Evolutionary conservation across 2,329 filamentous ascomycete genomes (phyloP), one percentile per base, ranked within the genome.

Genomic region (Arthrinium phaeospermum): DNA sequence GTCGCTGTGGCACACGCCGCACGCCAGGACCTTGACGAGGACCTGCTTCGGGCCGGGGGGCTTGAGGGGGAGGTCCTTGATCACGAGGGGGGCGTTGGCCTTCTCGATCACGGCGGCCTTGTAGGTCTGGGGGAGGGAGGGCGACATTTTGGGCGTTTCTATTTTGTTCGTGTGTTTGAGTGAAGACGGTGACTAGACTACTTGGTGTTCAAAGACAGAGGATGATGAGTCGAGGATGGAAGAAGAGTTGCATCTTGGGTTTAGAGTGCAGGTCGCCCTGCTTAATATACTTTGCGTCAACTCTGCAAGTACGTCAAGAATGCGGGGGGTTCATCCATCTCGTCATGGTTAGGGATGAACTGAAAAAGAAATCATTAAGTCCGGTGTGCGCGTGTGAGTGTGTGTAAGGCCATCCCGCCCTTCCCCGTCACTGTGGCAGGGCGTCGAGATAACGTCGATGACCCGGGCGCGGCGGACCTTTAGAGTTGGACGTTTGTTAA

Each of bases 1-100:
- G 76, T 94, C 93, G 0, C 87, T 88, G 79, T 91, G 91, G 81
- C 93, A 95, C 68, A 95, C 88, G 61, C 93, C 93, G 76, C 91
- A 93, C 7, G 92, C 92, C 12, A 91, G 83, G 3, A 94, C 88
- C 80, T 94, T 94, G 80, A 94, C 86, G 37, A 95, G 87, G 3
- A 95, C 83, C 77, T 94, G 85, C 24, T 88, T 86, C 0, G 84
- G 79, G 8, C 85, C 82, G 1, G 92, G 91, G 46, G 84, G 79
- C 72, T 87, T 84, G 53, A 94, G 84, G 24, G 87, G 84, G 4
- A 91, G 78, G 3, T 93, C 88, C 75, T 90, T 87, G 74, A 94
- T 83, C 2, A 82, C 82, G 75, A 92, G 85, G 0, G 89, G 86
- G 3, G 81, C 82, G 72, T 86, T 85, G 37, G 83, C 79, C 72